phyloP scores from a whole-genome alignment of 2,329 filamentous ascomycete species.

The Cladorrhinum sp. region DNA sequence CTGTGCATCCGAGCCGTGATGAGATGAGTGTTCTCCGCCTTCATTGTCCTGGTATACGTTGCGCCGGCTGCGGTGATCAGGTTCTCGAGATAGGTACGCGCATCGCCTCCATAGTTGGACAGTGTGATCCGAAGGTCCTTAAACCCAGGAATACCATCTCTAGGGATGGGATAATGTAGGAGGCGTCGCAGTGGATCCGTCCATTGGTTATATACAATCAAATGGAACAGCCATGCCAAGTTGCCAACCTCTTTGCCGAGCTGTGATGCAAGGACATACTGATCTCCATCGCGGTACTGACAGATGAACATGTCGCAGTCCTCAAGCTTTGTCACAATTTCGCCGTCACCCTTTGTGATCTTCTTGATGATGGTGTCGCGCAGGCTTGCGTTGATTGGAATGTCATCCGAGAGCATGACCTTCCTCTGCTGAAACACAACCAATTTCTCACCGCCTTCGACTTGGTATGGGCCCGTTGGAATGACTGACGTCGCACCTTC shows the following conservation, averaged over 20 bases:
- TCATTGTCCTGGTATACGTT: conserved; percentile 91
- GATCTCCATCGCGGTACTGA: conserved; percentile 75
- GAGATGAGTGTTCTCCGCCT: conserved; percentile 90
- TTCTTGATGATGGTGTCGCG: conserved; percentile 66
- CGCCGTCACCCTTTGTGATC: conserved; percentile 68
- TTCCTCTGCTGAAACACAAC: conserved; percentile 74
- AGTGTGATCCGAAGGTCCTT: conserved; percentile 74
- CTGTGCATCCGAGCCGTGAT: conserved; percentile 86
- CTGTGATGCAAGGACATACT: conserved; percentile 75
- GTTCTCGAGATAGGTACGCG: conserved; percentile 89
- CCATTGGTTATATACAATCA: conserved; percentile 87
- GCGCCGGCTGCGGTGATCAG: conserved; percentile 80
- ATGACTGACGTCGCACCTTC: conserved; percentile 60
- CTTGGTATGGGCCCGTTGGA: conserved; percentile 44
- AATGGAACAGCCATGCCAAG: conserved; percentile 86
- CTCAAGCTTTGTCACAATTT: conserved; percentile 61
- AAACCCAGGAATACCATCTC: conserved; percentile 76
- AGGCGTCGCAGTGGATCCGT: conserved; percentile 78
- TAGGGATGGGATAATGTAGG: conserved; percentile 85
- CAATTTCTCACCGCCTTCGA: conserved; percentile 46
- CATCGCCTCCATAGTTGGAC: conserved; percentile 95
- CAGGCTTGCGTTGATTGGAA: conserved; percentile 67
- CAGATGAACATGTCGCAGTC: conserved; percentile 82
- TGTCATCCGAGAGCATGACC: conserved; percentile 74
- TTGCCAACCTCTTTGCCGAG: conserved; percentile 83